These are phyloP conservation scores for Platanthera guangdongensis DNA, from an alignment of 106 monocot species.

Conservation along the genomic window DNA sequence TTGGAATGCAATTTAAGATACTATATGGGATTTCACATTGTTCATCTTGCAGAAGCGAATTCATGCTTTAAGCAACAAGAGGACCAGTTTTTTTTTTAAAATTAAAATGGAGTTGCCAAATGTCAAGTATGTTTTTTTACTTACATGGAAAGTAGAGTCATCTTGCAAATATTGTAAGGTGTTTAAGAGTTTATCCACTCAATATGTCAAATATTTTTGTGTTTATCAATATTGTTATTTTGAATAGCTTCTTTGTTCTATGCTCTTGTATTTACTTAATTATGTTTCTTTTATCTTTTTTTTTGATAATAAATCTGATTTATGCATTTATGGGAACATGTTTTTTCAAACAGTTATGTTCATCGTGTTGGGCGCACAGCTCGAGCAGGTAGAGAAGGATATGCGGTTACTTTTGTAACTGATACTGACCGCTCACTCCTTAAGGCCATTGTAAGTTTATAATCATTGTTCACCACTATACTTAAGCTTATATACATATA, in stretches of 20 bases:
- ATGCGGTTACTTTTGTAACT: slow-evolving; percentile 93
- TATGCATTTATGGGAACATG: neutral
- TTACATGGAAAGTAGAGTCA: too few species aligned
- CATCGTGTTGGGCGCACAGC: slow-evolving; percentile 99
- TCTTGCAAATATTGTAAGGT: too few species aligned
- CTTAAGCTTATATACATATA: neutral
- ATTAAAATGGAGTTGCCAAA: too few species aligned
- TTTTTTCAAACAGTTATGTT: slow-evolving; percentile 63
- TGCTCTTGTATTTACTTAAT: neutral
- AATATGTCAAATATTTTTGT: too few species aligned
- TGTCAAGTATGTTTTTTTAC: too few species aligned
- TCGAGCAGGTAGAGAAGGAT: slow-evolving; percentile 92
- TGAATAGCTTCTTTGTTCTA: neutral
- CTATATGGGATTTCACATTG: too few species aligned
- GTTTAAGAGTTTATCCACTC: too few species aligned
- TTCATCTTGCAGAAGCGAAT: too few species aligned
- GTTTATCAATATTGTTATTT: neutral
- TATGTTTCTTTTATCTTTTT: neutral
- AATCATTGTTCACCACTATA: neutral
- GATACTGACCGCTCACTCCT: slow-evolving; percentile 92
- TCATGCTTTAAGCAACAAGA: too few species aligned
- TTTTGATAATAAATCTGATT: neutral
- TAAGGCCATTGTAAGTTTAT: slow-evolving; percentile 74
- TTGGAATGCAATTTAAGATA: too few species aligned
- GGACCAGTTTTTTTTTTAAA: too few species aligned